These are phyloP conservation scores for Salvia miltiorrhiza DNA, from an alignment of 257 asterid genomes.

Conservation along the genomic window DNA sequence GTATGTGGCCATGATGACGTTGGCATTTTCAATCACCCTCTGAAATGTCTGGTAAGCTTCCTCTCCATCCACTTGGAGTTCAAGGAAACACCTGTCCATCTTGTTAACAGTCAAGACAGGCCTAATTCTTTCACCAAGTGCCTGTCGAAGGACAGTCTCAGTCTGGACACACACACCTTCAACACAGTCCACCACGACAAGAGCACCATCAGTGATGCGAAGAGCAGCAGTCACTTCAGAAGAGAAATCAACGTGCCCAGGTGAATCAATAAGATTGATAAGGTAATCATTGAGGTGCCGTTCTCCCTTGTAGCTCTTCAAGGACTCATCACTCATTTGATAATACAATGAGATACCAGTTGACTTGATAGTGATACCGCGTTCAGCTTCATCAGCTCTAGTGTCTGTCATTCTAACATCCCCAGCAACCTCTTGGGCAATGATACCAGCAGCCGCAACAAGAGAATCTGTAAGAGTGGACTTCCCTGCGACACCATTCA, in stretches of 20 bases:
- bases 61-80: conserved; percentile 49
- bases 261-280: conserved; percentile 14
- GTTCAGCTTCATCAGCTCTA: conserved; percentile 57
- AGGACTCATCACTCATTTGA: conserved; percentile 18
- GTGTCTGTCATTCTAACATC: conserved; percentile 36
- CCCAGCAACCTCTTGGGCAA: conserved; percentile 19
- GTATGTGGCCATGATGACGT: conserved; percentile 46
- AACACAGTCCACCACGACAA: conserved; percentile 34
- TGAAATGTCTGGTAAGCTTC: conserved; percentile 46
- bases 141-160: conserved; percentile 15
- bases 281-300: conserved; percentile 5
- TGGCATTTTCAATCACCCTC: conserved; percentile 45
- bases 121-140: conserved; percentile 36
- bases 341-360: conserved; percentile 53
- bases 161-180: conserved; percentile 19
- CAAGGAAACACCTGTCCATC: conserved; percentile 52
- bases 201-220: conserved; percentile 19
- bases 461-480: conserved; percentile 16
- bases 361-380: conserved; percentile 53
- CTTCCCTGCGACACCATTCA: conserved; percentile 1
- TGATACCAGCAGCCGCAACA: conserved; percentile 19
- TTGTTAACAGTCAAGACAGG: conserved; percentile 46
- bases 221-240: conserved; percentile 40
- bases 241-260: conserved; percentile 30
- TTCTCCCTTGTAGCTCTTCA: conserved; percentile 16